Evolutionary conservation across 352 stramenopile genomes (phyloP), one percentile per base, ranked within the genome.

Genomic region (Globisporangium lucens): DNA sequence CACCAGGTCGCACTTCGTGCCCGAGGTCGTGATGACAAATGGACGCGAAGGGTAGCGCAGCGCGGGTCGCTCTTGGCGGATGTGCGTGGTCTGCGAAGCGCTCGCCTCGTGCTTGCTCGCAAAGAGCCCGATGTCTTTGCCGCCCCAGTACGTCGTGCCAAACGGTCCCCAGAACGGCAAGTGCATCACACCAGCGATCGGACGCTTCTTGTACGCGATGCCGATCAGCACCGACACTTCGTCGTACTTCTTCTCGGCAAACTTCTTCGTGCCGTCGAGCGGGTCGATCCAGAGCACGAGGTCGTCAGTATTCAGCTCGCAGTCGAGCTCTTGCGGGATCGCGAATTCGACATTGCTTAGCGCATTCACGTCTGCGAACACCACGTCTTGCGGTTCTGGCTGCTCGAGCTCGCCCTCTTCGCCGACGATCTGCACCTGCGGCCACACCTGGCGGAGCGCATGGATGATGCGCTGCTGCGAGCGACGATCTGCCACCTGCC

Each of bases 201-300:
- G 82, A 1, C 82, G 82, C 63, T 82, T 74, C 55, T 85, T 76
- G 75, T 88, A 86, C 43, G 83, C 78, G 66, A 93, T 82, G 67
- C 85, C 85, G 41, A 93, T 77, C 36, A 93, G 77, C 65, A 93
- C 85, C 22, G 85, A 93, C 7, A 93, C 85, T 63, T 93, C 81
- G 41, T 93, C 78, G 68, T 80, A 91, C 62, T 83, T 80, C 43
- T 82, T 81, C 61, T 75, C 83, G 12, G 85, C 83, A 69, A 93
- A 93, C 52, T 87, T 89, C 68, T 91, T 91, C 30, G 85, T 93
- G 51, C 85, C 85, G 46, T 93, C 85, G 52, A 93, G 77, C 46
- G 85, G 85, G 55, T 93, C 85, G 61, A 93, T 83, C 85, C 85
- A 93, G 51, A 93, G 62, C 57, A 91, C 83, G n/a, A 93, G 63